Evolutionary conservation across 1,284 basidiomycete genomes (phyloP), one percentile per base, ranked within the genome.

Genomic region (Cerioporus squamosus): DNA sequence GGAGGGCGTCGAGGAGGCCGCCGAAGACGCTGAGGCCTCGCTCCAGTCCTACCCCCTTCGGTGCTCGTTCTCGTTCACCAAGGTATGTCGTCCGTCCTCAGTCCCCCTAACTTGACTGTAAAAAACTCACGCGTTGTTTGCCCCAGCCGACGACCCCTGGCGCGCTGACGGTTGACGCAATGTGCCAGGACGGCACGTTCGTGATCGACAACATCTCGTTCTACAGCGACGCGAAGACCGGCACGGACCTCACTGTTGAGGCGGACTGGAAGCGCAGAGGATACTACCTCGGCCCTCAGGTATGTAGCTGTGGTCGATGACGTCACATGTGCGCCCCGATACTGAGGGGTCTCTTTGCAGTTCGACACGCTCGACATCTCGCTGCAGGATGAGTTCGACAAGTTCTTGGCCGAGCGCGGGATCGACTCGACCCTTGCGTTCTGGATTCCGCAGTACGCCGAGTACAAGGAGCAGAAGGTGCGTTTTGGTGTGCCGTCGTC

Each of bases 231-330:
- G 76, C 79, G 31, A 82, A 85, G 68, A 68, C 94, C 36, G 95
- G 90, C 15, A 90, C 87, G 10, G 88, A 90, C 33, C 76, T 94
- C 64, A 93, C 88, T 20, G 89, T 93, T 7, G 95, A 98, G 64
- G 91, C 91, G 14, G 96, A 98, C 78, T 98, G 93, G 93, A 90
- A 90, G 71, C 87, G 96, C 52, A 86, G 95, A 44, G 94, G 92
- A 9, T 78, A 91, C 66, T 98, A 97, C 81, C 88, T 97, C 72
- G 96, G 96, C 3, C 96, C 96, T 54, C 86, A 88, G 78, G 90
- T 91, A 60, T 62, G 82, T 76, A 12, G 43, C 9, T 44, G 26
- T 9, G n/a, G n/a, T n/a, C n/a, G n/a, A 36, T 51, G n/a, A 40
- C 22, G 44, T 60, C 18, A 49, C 45, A 29, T 23, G 45, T n/a